A percentile compares a stretch with the other conserved stretches of the same genome.
Evolutionary conservation across 805 yeast species (phyloP).

Genomic region (Scheffersomyces amazonensis): DNA sequence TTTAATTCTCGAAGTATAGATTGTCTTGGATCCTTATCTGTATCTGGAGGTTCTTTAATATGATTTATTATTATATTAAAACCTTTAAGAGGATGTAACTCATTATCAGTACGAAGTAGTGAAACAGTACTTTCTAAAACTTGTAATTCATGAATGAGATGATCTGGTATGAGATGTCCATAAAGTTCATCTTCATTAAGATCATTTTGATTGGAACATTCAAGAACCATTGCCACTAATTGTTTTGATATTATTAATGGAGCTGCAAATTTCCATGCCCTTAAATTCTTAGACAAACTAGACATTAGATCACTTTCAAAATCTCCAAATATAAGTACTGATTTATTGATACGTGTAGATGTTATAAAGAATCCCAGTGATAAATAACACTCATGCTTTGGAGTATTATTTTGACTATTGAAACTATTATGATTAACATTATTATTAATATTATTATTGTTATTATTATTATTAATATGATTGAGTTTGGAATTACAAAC

Average conservation of each 20-base stretch:
- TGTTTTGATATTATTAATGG: conserved; percentile 33
- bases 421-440: conserved; percentile 5
- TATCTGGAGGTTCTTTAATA: conserved; percentile 39
- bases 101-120: conserved; percentile 9
- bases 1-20: conserved; percentile 50
- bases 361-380: conserved; percentile 62
- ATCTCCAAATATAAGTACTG: conserved; percentile 75
- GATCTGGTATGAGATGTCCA: conserved; percentile 78
- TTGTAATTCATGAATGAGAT: conserved; percentile 56
- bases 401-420: not conserved
- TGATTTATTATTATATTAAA: conserved; percentile 48
- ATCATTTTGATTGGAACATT: conserved; percentile 58
- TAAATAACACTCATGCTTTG: conserved; percentile 20
- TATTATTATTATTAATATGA: too few relatives aligned
- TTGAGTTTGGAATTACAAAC: conserved; percentile 1
- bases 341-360: conserved; percentile 25
- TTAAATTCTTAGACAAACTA: conserved; percentile 26
- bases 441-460: conserved; percentile 8
- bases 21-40: conserved; percentile 53
- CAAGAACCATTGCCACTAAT: conserved; percentile 63
- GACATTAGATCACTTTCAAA: conserved; percentile 66
- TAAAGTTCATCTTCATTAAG: conserved; percentile 49
- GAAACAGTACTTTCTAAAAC: conserved; percentile 16
- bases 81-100: conserved; percentile 33
- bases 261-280: conserved; percentile 59